Evolutionary conservation across 208 protist species (phyloP).

Genomic region (Trichomonas tenax): DNA sequence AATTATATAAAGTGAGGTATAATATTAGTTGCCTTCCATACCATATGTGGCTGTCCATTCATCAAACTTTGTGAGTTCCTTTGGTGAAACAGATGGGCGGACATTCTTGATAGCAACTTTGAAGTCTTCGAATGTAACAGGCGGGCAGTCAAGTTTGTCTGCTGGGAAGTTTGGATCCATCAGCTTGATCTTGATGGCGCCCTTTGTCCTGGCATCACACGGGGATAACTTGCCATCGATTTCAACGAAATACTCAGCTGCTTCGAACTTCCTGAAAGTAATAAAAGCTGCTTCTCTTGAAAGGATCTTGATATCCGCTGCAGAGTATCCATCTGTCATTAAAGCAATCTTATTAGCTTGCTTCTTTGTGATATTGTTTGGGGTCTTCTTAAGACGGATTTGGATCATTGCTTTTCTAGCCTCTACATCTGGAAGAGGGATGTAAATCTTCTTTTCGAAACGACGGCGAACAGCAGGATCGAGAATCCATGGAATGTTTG

Average conservation of each 20-base stretch:
- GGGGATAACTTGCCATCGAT: not conserved
- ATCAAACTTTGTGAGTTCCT: not conserved
- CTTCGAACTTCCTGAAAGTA: constrained; percentile 46
- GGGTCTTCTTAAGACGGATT: not conserved
- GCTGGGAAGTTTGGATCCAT: not conserved
- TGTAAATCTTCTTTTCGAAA: constrained; percentile 61
- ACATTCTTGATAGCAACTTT: not conserved
- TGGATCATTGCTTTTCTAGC: not conserved
- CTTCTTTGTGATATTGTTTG: not conserved
- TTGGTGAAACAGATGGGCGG: not conserved
- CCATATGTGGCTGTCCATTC: not conserved
- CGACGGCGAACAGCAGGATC: constrained; percentile 59
- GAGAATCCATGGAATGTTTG: constrained; percentile 49
- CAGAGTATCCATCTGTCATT: constrained; percentile 49
- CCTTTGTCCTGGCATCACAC: not conserved
- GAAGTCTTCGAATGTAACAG: not conserved
- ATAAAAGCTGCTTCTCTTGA: constrained; percentile 56
- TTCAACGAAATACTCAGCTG: not conserved
- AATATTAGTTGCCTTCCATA: not conserved
- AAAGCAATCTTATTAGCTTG: constrained; percentile 22
- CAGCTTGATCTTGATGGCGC: not conserved
- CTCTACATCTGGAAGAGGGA: constrained; percentile 51
- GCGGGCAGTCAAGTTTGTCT: not conserved
- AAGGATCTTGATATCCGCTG: constrained; percentile 50
- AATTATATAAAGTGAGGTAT: not conserved